These are phyloP conservation scores for Umbelopsis sp. DNA, from an alignment of 192 early-diverging fungal genomes.

Conservation along the genomic window DNA sequence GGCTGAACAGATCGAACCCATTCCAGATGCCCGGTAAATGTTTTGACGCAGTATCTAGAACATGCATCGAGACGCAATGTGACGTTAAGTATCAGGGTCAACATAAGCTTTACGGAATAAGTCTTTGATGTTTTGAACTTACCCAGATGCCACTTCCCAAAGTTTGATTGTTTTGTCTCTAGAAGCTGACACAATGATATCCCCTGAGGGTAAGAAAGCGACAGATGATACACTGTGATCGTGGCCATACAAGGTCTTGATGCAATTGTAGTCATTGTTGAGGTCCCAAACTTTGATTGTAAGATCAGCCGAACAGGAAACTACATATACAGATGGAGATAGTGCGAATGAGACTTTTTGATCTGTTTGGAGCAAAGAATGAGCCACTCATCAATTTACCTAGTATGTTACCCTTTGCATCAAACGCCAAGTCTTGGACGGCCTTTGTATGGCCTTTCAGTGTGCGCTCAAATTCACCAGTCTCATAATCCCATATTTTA, in stretches of 20 bases:
- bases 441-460: constrained; percentile 96
- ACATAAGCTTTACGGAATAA: constrained; percentile 4
- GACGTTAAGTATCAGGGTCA: neutral
- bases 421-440: constrained; percentile 88
- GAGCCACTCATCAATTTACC: constrained; percentile 47
- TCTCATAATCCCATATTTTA: constrained; percentile 93
- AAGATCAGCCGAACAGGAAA: constrained; percentile 90
- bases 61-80: neutral
- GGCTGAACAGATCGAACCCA: constrained; percentile 84
- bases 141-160: constrained; percentile 88
- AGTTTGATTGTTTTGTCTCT: constrained; percentile 90
- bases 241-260: constrained; percentile 87
- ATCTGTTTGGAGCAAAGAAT: neutral
- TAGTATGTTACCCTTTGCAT: constrained; percentile 77
- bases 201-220: constrained; percentile 69
- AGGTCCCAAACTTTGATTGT: constrained; percentile 92
- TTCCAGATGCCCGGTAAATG: constrained; percentile 78
- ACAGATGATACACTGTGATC: constrained; percentile 92
- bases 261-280: constrained; percentile 80
- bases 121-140: constrained; percentile 12
- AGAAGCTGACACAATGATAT: constrained; percentile 84
- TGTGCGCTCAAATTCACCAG: constrained; percentile 89
- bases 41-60: constrained; percentile 78
- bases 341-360: constrained; percentile 5
- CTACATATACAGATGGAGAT: constrained; percentile 33